Conservation (phyloP, 495 filamentous ascomycete species). For the Lasiosphaeriaceae sp. region DNA sequence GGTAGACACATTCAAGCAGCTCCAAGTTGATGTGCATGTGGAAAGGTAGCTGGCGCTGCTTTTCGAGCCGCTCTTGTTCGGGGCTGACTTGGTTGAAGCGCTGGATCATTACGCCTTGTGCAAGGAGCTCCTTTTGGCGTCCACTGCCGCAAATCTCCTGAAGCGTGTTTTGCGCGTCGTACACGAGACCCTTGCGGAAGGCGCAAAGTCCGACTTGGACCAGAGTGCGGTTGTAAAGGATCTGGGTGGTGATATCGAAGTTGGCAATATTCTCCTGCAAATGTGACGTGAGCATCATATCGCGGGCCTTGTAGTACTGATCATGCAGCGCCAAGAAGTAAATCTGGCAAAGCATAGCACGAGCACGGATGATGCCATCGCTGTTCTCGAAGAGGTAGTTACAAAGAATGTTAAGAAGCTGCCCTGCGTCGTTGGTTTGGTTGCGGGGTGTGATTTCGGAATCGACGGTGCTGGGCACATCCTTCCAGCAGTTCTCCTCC, state of each 20-base stretch:
- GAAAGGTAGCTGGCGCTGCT: slow-evolving; percentile 95
- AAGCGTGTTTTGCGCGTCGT: slow-evolving; percentile 93
- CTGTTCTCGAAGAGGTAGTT: slow-evolving; percentile 92
- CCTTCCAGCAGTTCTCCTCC: slow-evolving; percentile 88
- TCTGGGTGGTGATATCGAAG: slow-evolving; percentile 95
- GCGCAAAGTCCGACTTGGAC: slow-evolving; percentile 98
- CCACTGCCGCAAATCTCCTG: slow-evolving; percentile 97
- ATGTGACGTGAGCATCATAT: slow-evolving; percentile 99
- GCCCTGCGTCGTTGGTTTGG: slow-evolving; percentile 57
- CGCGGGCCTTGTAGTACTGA: slow-evolving; percentile 93
- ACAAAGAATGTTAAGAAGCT: slow-evolving; percentile 82
- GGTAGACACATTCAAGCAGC: slow-evolving; percentile 94
- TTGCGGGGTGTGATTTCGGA: slow-evolving; percentile 75
- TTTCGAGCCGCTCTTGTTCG: slow-evolving; percentile 94
- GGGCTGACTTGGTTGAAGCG: slow-evolving; percentile 90
- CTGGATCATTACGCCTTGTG: slow-evolving; percentile 97
- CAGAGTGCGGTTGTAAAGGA: slow-evolving; percentile 96
- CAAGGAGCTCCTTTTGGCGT: slow-evolving; percentile 94
- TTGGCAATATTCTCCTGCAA: slow-evolving; percentile 91
- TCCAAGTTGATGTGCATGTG: slow-evolving; percentile 99
- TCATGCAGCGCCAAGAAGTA: slow-evolving; percentile 97
- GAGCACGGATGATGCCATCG: slow-evolving; percentile 90
- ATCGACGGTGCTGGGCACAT: slow-evolving; percentile 65
- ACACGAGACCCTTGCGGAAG: slow-evolving; percentile 93
- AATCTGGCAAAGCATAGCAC: slow-evolving; percentile 96